These are phyloP conservation scores for Kodamaea fungicola DNA, from an alignment of 1,139 yeast genomes.

Conservation along the genomic window DNA sequence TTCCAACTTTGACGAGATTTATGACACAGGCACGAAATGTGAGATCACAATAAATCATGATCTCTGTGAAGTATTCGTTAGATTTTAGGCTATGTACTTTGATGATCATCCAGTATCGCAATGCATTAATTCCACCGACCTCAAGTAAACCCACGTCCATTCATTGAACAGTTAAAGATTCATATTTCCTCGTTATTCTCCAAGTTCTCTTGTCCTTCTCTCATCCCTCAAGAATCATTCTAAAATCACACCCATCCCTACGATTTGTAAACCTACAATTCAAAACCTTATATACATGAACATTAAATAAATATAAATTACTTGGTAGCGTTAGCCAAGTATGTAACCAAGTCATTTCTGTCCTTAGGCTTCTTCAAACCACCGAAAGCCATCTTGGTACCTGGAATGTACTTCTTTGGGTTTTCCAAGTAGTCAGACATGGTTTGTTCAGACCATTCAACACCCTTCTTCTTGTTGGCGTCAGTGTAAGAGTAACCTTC, in stretches of 20 bases:
- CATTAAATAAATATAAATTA: conserved; percentile 22
- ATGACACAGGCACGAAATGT: no score
- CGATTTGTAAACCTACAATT: neutral
- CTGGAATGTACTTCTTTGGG: conserved; percentile 99
- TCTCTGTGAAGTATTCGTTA: no score
- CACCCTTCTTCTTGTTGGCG: conserved; percentile 97
- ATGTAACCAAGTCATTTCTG: conserved; percentile 93
- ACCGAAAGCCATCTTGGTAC: conserved; percentile 99
- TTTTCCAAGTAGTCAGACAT: conserved; percentile 95
- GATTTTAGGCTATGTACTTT: no score
- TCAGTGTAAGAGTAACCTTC: conserved; percentile 95
- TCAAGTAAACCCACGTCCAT: no score
- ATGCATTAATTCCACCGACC: no score
- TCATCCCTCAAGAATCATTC: neutral
- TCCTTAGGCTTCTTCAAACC: conserved; percentile 99
- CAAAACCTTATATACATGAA: conserved; percentile 9
- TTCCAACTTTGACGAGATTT: no score
- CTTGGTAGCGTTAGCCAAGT: conserved; percentile 77
- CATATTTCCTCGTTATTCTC: no score
- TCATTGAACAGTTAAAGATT: no score
- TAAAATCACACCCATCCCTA: neutral
- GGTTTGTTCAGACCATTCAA: conserved; percentile 81
- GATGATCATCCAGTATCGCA: no score
- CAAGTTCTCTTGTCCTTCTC: no score
- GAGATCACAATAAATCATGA: no score